These are phyloP conservation scores for Hamamelis virginiana DNA, from an alignment of 164 flowering plant species.

Conservation along the genomic window DNA sequence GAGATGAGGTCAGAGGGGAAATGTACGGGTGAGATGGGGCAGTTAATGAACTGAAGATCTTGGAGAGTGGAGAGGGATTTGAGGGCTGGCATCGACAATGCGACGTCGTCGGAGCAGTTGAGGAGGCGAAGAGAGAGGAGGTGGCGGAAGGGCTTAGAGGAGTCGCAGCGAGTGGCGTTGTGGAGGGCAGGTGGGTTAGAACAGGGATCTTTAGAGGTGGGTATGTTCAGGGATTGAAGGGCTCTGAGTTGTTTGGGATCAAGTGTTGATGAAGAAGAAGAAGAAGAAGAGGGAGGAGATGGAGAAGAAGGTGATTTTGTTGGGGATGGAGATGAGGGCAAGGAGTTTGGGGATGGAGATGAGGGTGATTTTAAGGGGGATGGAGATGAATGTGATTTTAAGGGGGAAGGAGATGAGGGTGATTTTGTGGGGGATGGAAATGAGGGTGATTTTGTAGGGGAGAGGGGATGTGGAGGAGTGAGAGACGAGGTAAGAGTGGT, in stretches of 20 bases:
- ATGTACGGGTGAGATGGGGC: slow-evolving; percentile 59
- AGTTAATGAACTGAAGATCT: slow-evolving; percentile 58
- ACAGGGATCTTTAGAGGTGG: slow-evolving; percentile 80
- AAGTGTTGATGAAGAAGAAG: slow-evolving; percentile 38
- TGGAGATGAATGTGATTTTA: slow-evolving; percentile 8
- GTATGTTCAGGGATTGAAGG: slow-evolving; percentile 78
- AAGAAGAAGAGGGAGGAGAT: slow-evolving; percentile 15
- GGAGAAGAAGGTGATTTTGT: neutral
- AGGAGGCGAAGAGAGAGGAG: slow-evolving; percentile 69
- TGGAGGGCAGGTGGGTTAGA: slow-evolving; percentile 35
- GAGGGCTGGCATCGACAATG: slow-evolving; percentile 72
- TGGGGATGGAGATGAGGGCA: slow-evolving; percentile 13
- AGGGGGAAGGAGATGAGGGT: slow-evolving; percentile 11
- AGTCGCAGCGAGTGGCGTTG: slow-evolving; percentile 68
- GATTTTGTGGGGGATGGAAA: slow-evolving; percentile 1
- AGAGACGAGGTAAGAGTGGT: slow-evolving; percentile 18
- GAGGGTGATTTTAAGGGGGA: neutral
- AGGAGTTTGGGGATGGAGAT: slow-evolving; percentile 4
- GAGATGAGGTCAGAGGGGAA: slow-evolving; percentile 62
- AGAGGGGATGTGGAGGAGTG: slow-evolving; percentile 8
- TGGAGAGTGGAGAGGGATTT: slow-evolving; percentile 68
- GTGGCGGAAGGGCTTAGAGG: slow-evolving; percentile 72
- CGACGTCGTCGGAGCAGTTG: slow-evolving; percentile 79
- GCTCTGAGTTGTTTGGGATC: slow-evolving; percentile 87
- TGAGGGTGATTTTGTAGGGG: slow-evolving; percentile 15